Percentiles rank a stretch among this genome's conserved stretches.
phyloP scores from a whole-genome alignment of 2,329 filamentous ascomycete species.

The Cercospora nicotianae region DNA sequence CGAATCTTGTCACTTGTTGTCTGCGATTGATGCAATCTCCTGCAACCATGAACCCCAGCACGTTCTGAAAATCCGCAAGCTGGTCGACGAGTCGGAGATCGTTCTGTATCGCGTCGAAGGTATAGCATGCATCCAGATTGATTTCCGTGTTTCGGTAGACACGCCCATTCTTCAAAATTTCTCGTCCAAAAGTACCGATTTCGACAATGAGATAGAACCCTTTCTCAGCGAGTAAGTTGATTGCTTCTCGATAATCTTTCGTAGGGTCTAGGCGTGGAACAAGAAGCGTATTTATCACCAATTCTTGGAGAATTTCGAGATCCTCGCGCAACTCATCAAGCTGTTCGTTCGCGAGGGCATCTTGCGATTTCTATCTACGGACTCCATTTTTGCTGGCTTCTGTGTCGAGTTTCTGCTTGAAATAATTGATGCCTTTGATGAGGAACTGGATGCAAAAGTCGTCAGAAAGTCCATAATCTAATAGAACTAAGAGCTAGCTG shows the following conservation, averaged over 20 bases:
- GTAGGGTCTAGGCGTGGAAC: slow-evolving; percentile 18
- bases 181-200: slow-evolving; percentile 16
- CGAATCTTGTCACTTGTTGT: slow-evolving; percentile 15
- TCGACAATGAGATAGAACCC: slow-evolving; percentile 29
- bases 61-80: slow-evolving; percentile 23
- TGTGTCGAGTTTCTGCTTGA: background rate
- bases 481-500: too few relatives aligned
- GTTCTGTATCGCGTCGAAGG: slow-evolving; percentile 5
- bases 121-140: slow-evolving; percentile 17
- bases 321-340: slow-evolving; percentile 23
- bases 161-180: background rate
- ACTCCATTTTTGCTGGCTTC: background rate
- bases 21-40: background rate
- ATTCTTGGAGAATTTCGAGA: slow-evolving; percentile 21
- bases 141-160: slow-evolving; percentile 1
- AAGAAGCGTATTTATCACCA: slow-evolving; percentile 27
- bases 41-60: slow-evolving; percentile 26
- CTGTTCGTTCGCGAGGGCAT: slow-evolving; percentile 22
- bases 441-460: slow-evolving; percentile 20
- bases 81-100: slow-evolving; percentile 22
- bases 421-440: slow-evolving; percentile 31
- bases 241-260: slow-evolving; percentile 17
- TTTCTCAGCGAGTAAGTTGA: slow-evolving; percentile 22
- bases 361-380: background rate
- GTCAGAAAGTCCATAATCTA: background rate